Evolutionary conservation across 177 flowering plant species (phyloP).

Genomic region (Vitis hybrid): DNA sequence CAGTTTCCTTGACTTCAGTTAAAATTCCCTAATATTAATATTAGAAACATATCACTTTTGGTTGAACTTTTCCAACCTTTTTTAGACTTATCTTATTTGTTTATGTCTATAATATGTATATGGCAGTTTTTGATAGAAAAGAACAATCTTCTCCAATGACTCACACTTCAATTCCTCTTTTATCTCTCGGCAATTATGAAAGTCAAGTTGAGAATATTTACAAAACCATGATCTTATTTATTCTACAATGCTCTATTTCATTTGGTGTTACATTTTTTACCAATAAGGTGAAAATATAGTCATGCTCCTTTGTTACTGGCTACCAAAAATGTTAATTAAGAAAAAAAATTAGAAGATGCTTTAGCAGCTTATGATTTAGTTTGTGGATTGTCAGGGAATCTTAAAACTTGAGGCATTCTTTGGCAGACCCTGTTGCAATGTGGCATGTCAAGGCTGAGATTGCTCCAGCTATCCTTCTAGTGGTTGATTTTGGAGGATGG

Average conservation of each 20-base stretch:
- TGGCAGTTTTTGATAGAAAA: background rate
- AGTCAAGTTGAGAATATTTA: background rate
- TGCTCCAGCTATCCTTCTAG: slow-evolving; percentile 82
- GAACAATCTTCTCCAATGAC: background rate
- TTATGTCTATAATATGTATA: background rate
- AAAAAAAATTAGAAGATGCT: slow-evolving; percentile 12
- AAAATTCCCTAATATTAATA: background rate
- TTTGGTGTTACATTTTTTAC: background rate
- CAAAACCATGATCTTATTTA: background rate
- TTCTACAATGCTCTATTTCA: background rate
- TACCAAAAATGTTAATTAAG: slow-evolving; percentile 5
- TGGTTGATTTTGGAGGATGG: slow-evolving; percentile 99
- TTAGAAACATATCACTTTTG: background rate
- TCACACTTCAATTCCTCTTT: background rate
- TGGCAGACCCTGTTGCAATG: slow-evolving; percentile 99
- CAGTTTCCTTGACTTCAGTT: background rate
- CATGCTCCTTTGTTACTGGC: background rate
- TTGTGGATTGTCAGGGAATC: slow-evolving; percentile 77
- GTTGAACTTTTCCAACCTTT: background rate
- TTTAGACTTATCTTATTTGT: background rate
- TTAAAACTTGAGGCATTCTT: slow-evolving; percentile 91
- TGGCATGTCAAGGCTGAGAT: slow-evolving; percentile 95
- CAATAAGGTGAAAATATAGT: background rate
- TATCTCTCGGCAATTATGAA: background rate
- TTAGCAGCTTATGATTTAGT: slow-evolving; percentile 61